Base-by-base conservation (phyloP, 228 moss, liverwort and hornwort species). In the Sphagnum magellanicum region DNA sequence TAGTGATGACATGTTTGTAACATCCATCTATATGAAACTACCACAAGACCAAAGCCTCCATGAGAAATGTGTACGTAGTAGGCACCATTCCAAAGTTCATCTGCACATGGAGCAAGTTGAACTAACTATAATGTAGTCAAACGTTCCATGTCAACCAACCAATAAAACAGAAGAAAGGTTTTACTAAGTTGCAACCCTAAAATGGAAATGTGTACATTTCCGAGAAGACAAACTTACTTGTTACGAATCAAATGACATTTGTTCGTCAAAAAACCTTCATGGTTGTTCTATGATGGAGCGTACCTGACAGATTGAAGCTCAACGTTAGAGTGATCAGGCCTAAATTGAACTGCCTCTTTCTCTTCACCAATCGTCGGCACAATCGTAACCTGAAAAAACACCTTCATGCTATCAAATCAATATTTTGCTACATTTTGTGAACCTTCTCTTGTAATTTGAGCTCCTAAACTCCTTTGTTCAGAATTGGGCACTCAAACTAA, bases 331-430 rank as follows among this genome's bases (percentile, higher is more conserved):
- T 87, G 89, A 79, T 97, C 93, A 67, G 91, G 88, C 68, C 90
- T 89, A 64, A 93, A 97, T 68, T 93, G 87, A 65, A 97, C 91
- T 68, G 97, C 97, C 50, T 93, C 97, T 79, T 97, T 97, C 81
- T 97, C 97, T 73, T 97, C 97, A 49, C 97, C 97, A 93, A 97
- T 97, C 78, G 93, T 93, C 16, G 97, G 97, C 15, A 97, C 70
- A 63, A 97, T 93, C 32, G 97, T 97, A 49, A 97, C 69, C 97
- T 97, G 84, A 2, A 76, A 69, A 63, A 48, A 61, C 16, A 50
- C 7, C 6, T 67, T 9, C 14, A 51, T 59, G 65, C 53, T 11
- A 17, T 55, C 64, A n/a, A 47, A 17, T 64, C 60, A 57, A 58
- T 47, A 46, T 17, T 5, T n/a, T n/a, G n/a, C n/a, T n/a, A n/a